Base-by-base conservation (phyloP, 257 asterid species). In the Marsdenia floribunda region DNA sequence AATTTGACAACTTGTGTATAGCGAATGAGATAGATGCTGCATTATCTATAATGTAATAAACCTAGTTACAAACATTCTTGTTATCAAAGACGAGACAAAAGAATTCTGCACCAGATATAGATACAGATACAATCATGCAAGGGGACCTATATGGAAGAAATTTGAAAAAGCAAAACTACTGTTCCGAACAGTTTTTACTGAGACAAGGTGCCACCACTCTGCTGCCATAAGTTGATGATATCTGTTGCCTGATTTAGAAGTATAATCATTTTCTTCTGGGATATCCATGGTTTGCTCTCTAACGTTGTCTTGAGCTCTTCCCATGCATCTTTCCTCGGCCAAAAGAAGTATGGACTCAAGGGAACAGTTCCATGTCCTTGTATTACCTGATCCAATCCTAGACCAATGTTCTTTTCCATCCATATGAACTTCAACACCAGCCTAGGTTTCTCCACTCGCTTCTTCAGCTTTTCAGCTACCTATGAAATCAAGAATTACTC, bases 281-380 rank as follows among this genome's bases (percentile, higher is more conserved):
- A 83, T 42, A 85, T 79, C 87, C 87, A 85, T 40, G 89, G 86
- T 77, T 81, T 85, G 79, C 75, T 75, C 76, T 85, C 89, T 68
- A 85, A 76, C 61, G 79, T 69, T 26, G 85, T 77, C 74, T 81
- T 85, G 5, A 85, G 80, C 75, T 85, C 89, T 72, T 85, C 89
- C 89, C 89, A 85, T 38, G 89, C 89, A 77, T 85, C 89, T 75
- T 85, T 85, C 73, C 89, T 81, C 26, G 87, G 89, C 89, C 89
- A 85, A 80, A 85, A 85, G 69, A 66, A 85, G 73, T 85, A 85
- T 22, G 89, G 86, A 77, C 83, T 83, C 61, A 85, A 67, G 9
- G 89, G 89, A 24, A 81, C 84, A 55, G 78, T 55, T 6, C 89
- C 89, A 81, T 81, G 76, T 16, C 81, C 87, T n/a, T 84, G 85